Conservation (phyloP, 1,284 basidiomycete genomes). For the Anthracocystis panici-leucophaei region DNA sequence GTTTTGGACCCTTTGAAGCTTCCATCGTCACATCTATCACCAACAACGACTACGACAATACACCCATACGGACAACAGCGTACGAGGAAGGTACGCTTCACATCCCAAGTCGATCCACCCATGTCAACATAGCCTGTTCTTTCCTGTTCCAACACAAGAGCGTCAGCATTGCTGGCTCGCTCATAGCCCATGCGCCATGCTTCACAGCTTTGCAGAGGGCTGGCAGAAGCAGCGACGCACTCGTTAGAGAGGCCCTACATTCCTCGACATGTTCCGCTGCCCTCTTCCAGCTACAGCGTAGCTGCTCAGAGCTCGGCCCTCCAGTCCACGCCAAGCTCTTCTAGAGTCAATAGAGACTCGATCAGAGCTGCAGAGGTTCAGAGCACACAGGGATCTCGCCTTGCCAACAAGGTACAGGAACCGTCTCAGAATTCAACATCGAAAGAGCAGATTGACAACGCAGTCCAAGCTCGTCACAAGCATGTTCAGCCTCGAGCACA, state of each 20-base stretch:
- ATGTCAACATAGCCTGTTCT: slow-evolving; percentile 3
- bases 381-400: not conserved
- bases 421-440: not conserved
- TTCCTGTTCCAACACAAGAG: not conserved
- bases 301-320: not conserved
- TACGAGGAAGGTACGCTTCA: not conserved
- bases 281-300: slow-evolving; percentile 35
- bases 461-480: not conserved
- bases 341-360: not conserved
- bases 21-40: slow-evolving; percentile 1
- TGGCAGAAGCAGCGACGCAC: slow-evolving; percentile 31
- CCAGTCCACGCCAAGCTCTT: slow-evolving; percentile 3
- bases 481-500: not conserved
- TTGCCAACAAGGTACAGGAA: no score
- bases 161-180: slow-evolving; percentile 10
- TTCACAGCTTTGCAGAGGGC: slow-evolving; percentile 38
- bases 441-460: not conserved
- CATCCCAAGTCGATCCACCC: not conserved
- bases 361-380: not conserved
- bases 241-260: slow-evolving; percentile 37
- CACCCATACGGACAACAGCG: not conserved
- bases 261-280: slow-evolving; percentile 40
- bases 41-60: not conserved
- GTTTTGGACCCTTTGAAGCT: slow-evolving; percentile 17
- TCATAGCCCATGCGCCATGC: slow-evolving; percentile 37